Evolutionary conservation across 495 filamentous ascomycete genomes (phyloP).

Genomic region (Penicillium herquei): DNA sequence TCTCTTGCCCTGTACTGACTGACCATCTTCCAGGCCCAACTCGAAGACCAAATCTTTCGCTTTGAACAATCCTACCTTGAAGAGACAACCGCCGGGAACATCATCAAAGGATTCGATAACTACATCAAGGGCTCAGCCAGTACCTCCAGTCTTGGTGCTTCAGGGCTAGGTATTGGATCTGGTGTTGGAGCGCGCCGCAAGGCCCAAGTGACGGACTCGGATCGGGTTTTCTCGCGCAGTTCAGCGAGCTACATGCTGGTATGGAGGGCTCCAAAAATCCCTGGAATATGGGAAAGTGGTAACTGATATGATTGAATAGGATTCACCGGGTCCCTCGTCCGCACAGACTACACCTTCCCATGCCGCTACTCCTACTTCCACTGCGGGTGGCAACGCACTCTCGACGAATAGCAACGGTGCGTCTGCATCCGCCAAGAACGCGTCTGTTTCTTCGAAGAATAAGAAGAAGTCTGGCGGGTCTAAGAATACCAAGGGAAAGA

Average conservation of each 20-base stretch:
- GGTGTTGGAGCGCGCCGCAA: slow-evolving; percentile 42
- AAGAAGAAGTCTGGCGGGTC: slow-evolving; percentile 42
- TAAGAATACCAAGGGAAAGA: slow-evolving; percentile 33
- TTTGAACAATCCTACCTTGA: slow-evolving; percentile 88
- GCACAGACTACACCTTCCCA: slow-evolving; percentile 50
- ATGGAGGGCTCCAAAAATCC: slow-evolving; percentile 10
- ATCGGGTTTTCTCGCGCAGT: slow-evolving; percentile 53
- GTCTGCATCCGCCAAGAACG: slow-evolving; percentile 20
- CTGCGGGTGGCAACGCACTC: slow-evolving; percentile 30
- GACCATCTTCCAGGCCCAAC: slow-evolving; percentile 40
- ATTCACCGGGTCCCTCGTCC: slow-evolving; percentile 49
- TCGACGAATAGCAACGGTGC: slow-evolving; percentile 29
- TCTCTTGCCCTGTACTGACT: too few relatives aligned
- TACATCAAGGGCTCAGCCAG: slow-evolving; percentile 83
- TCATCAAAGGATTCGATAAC: slow-evolving; percentile 94
- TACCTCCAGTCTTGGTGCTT: slow-evolving; percentile 28
- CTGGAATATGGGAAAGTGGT: too few relatives aligned
- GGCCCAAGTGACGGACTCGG: slow-evolving; percentile 45
- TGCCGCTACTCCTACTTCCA: slow-evolving; percentile 49
- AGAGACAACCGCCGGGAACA: slow-evolving; percentile 87
- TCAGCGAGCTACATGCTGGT: slow-evolving; percentile 53
- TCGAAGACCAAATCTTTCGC: slow-evolving; percentile 82
- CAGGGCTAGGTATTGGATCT: slow-evolving; percentile 46
- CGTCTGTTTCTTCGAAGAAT: slow-evolving; percentile 39
- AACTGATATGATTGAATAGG: slow-evolving; percentile 23